Evolutionary conservation across 371 early-diverging fungal species (phyloP), one percentile per base, ranked within the genome.

Genomic region (Actinomucor elegans): DNA sequence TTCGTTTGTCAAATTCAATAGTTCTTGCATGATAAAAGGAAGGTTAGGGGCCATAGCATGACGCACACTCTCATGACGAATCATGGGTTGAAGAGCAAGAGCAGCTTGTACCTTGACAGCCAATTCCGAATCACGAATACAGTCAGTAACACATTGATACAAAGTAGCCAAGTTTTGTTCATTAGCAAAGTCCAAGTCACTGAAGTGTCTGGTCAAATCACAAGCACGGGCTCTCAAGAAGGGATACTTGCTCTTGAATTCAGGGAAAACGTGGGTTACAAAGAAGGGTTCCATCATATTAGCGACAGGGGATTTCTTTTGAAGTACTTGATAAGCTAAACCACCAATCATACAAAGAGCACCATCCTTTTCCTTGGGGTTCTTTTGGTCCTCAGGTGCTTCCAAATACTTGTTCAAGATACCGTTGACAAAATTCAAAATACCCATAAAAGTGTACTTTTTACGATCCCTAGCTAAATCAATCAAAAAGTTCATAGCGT

Each of bases 41-140:
- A 94, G 72, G 29, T 86, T 86, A 24, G 90, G 92, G 47, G 83
- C 81, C 68, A 95, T 76, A 10, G 84, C 87, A 11, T 86, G 79
- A 37, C 82, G 80, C 11, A 90, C 85, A 33, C 72, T 68, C 42
- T 87, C 85, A 70, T 90, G 80, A 27, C 83, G 83, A 38, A 94
- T 81, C 80, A 93, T 79, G 35, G 83, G 85, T 58, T 86, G 81
- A 28, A 94, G 71, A 0, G 93, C 87, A 59, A 93, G 69, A 15
- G 91, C 85, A 18, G 92, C 92, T 48, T 84, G 82, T 12, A 94
- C 90, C 43, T 87, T 84, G 56, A 94, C 94, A 9, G 94, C 94
- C 2, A 94, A 70, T 59, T 94, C 90, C 0, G 79, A 41, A 59
- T 94, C 94, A 21, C 81, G 76, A 21, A 96, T 70, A 55, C 86